These are phyloP conservation scores for Pseudozyma tsukubaensis DNA, from an alignment of 1,284 basidiomycete genomes.

Conservation along the genomic window DNA sequence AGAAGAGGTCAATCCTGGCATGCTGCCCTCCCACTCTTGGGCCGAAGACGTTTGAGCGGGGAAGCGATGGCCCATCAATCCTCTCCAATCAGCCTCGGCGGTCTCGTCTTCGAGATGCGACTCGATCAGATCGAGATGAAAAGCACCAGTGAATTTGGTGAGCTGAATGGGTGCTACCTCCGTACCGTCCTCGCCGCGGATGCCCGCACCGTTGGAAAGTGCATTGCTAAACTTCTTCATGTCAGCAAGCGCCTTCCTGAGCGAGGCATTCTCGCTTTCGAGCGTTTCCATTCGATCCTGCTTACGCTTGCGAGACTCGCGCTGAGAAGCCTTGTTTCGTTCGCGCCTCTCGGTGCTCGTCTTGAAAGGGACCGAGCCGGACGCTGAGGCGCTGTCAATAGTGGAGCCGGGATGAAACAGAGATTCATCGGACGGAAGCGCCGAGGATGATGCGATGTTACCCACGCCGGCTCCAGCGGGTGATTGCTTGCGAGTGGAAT, in stretches of 20 bases:
- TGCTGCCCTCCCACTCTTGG: conserved; percentile 12
- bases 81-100: conserved; percentile 34
- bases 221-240: conserved; percentile 45
- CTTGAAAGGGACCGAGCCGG: conserved; percentile 31
- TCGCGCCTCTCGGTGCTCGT: conserved; percentile 48
- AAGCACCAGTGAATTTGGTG: conserved; percentile 44
- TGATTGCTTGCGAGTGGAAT: conserved; percentile 9
- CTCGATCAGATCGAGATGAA: conserved; percentile 46
- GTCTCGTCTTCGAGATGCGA: conserved; percentile 43
- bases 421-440: conserved; percentile 1
- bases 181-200: conserved; percentile 29
- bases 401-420: conserved; percentile 31
- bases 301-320: conserved; percentile 52
- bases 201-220: conserved; percentile 38
- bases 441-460: conserved; percentile 7
- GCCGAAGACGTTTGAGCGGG: conserved; percentile 21
- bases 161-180: conserved; percentile 30
- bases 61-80: conserved; percentile 36
- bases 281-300: conserved; percentile 49
- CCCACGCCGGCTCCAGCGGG: conserved; percentile 9
- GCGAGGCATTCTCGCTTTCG: conserved; percentile 43
- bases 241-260: conserved; percentile 48
- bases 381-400: conserved; percentile 3
- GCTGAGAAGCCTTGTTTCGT: conserved; percentile 50
- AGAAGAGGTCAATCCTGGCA: conserved; percentile 7